Conservation (phyloP, 495 filamentous ascomycete genomes). For the Parathielavia appendiculata region DNA sequence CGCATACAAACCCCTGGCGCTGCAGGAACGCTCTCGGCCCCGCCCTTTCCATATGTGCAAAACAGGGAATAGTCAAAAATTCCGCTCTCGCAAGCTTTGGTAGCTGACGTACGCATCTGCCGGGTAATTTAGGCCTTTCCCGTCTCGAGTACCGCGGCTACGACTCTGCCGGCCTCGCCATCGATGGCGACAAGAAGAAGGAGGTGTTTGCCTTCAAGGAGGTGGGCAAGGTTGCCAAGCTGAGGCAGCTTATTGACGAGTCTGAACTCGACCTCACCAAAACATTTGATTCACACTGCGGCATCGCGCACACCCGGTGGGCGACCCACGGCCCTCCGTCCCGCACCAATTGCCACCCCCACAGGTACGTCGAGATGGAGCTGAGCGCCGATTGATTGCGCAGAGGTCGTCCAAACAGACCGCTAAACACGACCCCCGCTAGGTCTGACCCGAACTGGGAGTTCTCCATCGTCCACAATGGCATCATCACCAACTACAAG, state of each 20-base stretch:
- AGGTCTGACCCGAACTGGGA: slow-evolving; percentile 81
- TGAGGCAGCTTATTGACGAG: slow-evolving; percentile 86
- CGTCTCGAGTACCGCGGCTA: slow-evolving; percentile 95
- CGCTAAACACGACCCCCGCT: slow-evolving; percentile 2
- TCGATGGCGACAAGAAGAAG: slow-evolving; percentile 98
- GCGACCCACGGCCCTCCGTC: slow-evolving; percentile 95
- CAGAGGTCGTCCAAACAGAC: neutral
- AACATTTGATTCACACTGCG: slow-evolving; percentile 93
- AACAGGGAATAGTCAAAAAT: slow-evolving; percentile 13
- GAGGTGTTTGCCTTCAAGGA: slow-evolving; percentile 98
- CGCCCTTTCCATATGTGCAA: slow-evolving; percentile 15
- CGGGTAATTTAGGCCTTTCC: slow-evolving; percentile 54
- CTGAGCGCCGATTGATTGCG: neutral
- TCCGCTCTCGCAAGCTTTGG: neutral
- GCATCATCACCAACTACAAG: slow-evolving; percentile 99
- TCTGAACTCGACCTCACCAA: slow-evolving; percentile 78
- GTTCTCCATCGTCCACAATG: slow-evolving; percentile 97
- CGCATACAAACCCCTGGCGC: neutral
- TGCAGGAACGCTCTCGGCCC: slow-evolving; percentile 19
- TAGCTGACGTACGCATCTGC: slow-evolving; percentile 22
- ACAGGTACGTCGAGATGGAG: slow-evolving; percentile 62
- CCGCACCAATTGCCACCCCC: slow-evolving; percentile 93
- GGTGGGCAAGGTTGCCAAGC: slow-evolving; percentile 95
- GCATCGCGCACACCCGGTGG: slow-evolving; percentile 98
- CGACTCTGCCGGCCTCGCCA: slow-evolving; percentile 90